These are phyloP conservation scores for Tetrahymena borealis DNA, from an alignment of 73 alveolate species.

Conservation along the genomic window DNA sequence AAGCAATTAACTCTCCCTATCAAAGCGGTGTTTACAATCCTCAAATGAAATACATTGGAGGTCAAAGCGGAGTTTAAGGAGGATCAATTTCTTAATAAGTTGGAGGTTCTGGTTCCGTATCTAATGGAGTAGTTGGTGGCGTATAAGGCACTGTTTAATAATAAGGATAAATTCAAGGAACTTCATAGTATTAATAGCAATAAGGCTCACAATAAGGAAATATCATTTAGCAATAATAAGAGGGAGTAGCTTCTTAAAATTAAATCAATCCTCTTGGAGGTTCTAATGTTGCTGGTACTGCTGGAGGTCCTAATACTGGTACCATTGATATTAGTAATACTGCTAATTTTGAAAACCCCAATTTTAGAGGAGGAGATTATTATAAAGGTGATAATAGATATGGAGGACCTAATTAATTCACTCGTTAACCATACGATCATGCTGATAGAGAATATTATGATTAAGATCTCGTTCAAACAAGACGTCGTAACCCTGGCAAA, in stretches of 20 bases:
- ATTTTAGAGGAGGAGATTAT: background rate
- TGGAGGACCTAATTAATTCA: background rate
- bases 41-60: background rate
- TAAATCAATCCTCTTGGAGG: background rate
- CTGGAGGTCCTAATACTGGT: background rate
- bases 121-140: background rate
- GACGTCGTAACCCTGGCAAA: background rate
- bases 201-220: background rate
- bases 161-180: background rate
- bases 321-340: background rate
- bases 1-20: background rate
- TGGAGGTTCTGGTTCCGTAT: background rate
- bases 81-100: background rate
- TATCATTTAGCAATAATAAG: background rate
- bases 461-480: background rate
- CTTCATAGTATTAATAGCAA: background rate
- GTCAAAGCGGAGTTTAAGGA: background rate
- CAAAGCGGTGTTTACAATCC: background rate
- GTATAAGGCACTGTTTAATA: background rate
- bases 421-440: background rate
- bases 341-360: background rate
- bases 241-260: background rate
- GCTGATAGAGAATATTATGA: background rate
- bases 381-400: no score
- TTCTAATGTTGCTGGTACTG: background rate